Evolutionary conservation across 2,329 filamentous ascomycete genomes (phyloP), one percentile per base, ranked within the genome.

Genomic region (Penicillium sp.): DNA sequence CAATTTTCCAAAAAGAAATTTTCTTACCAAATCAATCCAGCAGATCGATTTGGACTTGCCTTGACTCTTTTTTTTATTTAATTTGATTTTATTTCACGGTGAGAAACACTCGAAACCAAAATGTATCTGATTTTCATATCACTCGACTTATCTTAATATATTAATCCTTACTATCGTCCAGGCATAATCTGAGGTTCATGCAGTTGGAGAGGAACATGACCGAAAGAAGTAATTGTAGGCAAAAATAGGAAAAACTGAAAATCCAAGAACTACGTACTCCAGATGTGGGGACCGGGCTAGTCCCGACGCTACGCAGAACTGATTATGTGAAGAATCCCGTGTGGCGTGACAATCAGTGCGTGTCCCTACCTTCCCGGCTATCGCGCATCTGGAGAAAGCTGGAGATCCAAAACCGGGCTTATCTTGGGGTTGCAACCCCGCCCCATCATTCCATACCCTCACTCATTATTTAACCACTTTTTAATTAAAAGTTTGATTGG

Each of bases 161-260:
- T 7, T 21, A 14, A 26, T 46, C 43, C n/a, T 8, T 46, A 3
- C 9, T 21, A 29, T 48, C 21, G 31, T 21, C 26, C 19, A 21
- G 26, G 27, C 9, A 29, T 29, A 27, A 31, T 47, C 23, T 5
- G 26, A 49, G 14, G 26, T 29, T 33, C 46, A 29, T 29, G 31
- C 27, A 47, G 16, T 8, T n/a, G 13, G 54, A 52, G 43, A 45
- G 50, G 59, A 63, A 74, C 25, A 65, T 71, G 59, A 70, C 64
- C 16, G 68, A 74, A 61, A 27, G 46, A 37, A 45, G 62, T 58
- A 65, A 58, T 53, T 58, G 59, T 60, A 58, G 57, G 62, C 52
- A 50, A 64, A 61, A 63, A 64, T 62, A 60, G 60, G 37, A 35
- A 62, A 57, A 57, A 61, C 13, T 60, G 33, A 35, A 62, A 57